Evolutionary conservation across 371 early-diverging fungal genomes (phyloP).

Genomic region (Apophysomyces trapeziformis): DNA sequence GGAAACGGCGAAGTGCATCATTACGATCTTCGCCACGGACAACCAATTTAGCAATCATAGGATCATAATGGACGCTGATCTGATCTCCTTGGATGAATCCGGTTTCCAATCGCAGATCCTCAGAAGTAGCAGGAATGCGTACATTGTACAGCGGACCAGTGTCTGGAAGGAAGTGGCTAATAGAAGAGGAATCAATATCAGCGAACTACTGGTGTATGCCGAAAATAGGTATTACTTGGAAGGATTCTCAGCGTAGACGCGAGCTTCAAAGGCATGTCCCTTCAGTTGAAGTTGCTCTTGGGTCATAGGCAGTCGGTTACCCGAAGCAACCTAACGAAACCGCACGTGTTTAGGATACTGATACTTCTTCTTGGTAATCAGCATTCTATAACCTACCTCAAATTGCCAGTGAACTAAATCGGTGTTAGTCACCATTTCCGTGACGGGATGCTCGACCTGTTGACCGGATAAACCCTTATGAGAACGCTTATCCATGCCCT

Average conservation of each 20-base stretch:
- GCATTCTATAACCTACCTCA: slow-evolving; percentile 43
- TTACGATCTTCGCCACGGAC: slow-evolving; percentile 85
- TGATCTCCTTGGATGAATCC: slow-evolving; percentile 92
- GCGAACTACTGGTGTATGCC: no score
- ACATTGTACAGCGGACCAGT: slow-evolving; percentile 87
- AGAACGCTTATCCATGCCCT: slow-evolving; percentile 9
- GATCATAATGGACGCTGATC: slow-evolving; percentile 94
- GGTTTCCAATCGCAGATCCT: slow-evolving; percentile 85
- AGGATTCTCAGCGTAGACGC: slow-evolving; percentile 98
- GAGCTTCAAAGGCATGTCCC: slow-evolving; percentile 96
- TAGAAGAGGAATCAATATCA: neutral
- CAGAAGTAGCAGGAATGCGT: slow-evolving; percentile 65
- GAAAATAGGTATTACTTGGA: slow-evolving; percentile 56
- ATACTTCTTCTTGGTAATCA: neutral
- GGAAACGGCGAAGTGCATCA: slow-evolving; percentile 81
- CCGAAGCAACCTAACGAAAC: slow-evolving; percentile 75
- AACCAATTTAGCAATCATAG: slow-evolving; percentile 97
- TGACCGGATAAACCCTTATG: slow-evolving; percentile 60
- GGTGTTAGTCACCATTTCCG: slow-evolving; percentile 94
- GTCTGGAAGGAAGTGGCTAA: slow-evolving; percentile 91
- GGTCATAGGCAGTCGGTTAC: slow-evolving; percentile 74
- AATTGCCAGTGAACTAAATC: slow-evolving; percentile 96
- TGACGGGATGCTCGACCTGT: slow-evolving; percentile 97
- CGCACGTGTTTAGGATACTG: neutral
- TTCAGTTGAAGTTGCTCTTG: slow-evolving; percentile 74